These are phyloP conservation scores for Venustampulla echinocandica DNA, from an alignment of 495 filamentous ascomycete species.

Conservation along the genomic window DNA sequence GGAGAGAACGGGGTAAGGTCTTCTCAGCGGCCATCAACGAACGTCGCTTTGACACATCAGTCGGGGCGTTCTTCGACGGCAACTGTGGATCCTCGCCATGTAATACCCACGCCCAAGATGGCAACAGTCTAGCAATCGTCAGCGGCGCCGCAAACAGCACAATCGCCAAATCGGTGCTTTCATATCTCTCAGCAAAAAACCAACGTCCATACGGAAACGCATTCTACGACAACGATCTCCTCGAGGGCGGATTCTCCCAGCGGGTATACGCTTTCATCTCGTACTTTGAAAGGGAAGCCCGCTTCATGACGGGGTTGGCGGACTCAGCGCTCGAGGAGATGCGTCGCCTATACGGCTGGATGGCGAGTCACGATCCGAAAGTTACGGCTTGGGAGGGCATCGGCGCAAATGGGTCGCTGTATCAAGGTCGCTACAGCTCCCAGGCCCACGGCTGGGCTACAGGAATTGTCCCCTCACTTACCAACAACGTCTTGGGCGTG, in stretches of 20 bases:
- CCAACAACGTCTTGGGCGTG: conserved; percentile 34
- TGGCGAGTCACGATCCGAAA: conserved; percentile 34
- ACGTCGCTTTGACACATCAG: conserved; percentile 27
- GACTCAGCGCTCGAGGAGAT: conserved; percentile 33
- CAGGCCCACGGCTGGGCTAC: conserved; percentile 36
- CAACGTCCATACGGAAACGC: conserved; percentile 34
- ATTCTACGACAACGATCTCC: conserved; percentile 36
- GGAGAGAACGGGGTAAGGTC: conserved; percentile 27
- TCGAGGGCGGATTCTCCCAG: conserved; percentile 27
- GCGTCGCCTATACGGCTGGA: conserved; percentile 36
- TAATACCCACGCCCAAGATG: conserved; percentile 37
- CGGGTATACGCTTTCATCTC: conserved; percentile 44
- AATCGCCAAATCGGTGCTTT: conserved; percentile 24
- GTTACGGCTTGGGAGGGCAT: conserved; percentile 38
- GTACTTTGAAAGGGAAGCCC: conserved; percentile 39
- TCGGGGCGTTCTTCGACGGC: conserved; percentile 35
- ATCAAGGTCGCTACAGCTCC: conserved; percentile 31
- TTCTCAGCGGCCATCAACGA: conserved; percentile 27
- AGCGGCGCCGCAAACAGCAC: conserved; percentile 28
- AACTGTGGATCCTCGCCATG: conserved; percentile 18
- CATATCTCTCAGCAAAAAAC: conserved; percentile 27
- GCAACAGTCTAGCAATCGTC: conserved; percentile 35
- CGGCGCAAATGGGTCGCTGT: conserved; percentile 28
- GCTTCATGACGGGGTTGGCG: conserved; percentile 28
- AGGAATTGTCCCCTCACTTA: conserved; percentile 30